Conservation (phyloP, 164 flowering plant species). For the Amborella trichopoda region DNA sequence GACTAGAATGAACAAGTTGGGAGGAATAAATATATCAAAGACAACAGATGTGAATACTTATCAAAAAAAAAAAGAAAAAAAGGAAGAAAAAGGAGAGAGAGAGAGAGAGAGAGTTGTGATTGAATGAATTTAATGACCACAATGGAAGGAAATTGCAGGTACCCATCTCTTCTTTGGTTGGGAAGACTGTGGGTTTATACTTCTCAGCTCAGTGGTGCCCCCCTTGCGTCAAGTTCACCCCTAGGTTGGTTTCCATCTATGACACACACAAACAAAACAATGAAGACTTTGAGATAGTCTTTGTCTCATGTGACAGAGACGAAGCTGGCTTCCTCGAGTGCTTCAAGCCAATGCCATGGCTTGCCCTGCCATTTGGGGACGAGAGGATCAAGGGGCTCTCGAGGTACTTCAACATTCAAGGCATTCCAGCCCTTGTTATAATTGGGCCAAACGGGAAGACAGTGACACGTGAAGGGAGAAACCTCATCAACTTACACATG, state of each 20-base stretch:
- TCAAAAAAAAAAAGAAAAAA: too few relatives aligned
- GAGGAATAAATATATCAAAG: too few relatives aligned
- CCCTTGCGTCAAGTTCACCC: conserved; percentile 52
- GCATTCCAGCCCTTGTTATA: conserved; percentile 54
- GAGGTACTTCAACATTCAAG: conserved; percentile 48
- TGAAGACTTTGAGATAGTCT: conserved; percentile 50
- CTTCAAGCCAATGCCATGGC: conserved; percentile 70
- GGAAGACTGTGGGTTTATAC: conserved; percentile 71
- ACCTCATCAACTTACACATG: conserved; percentile 47
- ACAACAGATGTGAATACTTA: too few relatives aligned
- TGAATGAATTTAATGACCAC: too few relatives aligned
- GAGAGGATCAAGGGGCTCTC: conserved; percentile 23
- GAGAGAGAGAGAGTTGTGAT: too few relatives aligned
- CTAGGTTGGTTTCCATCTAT: conserved; percentile 47
- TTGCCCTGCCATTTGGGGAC: conserved; percentile 61
- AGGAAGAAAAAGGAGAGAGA: too few relatives aligned
- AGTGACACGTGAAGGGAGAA: conserved; percentile 51
- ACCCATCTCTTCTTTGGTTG: conserved; percentile 28
- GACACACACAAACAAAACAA: conserved; percentile 31
- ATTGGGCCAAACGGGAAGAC: conserved; percentile 80
- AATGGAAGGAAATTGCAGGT: conserved; percentile 21
- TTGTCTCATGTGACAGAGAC: conserved; percentile 46
- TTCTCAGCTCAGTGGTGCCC: conserved; percentile 72
- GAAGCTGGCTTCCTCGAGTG: conserved; percentile 26
- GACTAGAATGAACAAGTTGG: too few relatives aligned